Base-by-base conservation (phyloP, 257 asterid genomes). In the Solanum microdontum region DNA sequence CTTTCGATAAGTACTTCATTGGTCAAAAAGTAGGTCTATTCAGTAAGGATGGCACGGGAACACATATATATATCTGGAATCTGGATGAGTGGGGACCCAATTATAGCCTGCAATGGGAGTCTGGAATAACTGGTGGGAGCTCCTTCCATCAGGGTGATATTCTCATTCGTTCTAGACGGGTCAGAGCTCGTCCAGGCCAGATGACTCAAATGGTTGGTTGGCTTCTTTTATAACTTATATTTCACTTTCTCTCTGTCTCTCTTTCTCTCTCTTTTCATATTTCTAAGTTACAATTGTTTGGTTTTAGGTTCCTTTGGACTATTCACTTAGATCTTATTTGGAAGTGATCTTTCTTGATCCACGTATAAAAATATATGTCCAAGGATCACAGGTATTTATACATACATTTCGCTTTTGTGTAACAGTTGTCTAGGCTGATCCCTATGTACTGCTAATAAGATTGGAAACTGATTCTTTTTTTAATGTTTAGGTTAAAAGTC, bases 331-430 rank as follows among this genome's bases (percentile, higher is more conserved):
- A 90, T 90, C 96, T 10, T 95, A 95, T 88, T 85, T 95, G 92
- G 98, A 93, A 92, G 94, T 95, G 70, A 93, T 95, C 79, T 95
- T 95, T 93, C 89, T 93, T n/a, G 94, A 94, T 87, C 98, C 98
- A 66, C 92, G 98, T 82, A 93, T 94, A 95, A 95, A 93, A 93
- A 94, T 95, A 79, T 91, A 90, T 89, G 96, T 94, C 11, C 98
- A 95, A 92, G 93, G 93, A 91, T 93, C 96, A 88, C 86, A 72
- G 98, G 98, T 95, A 89, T 58, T 23, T 32, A 62, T 62, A 33
- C 34, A 64, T 70, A 24, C 62, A 55, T 86, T 21, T 79, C 10
- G 5, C 37, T 79, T 33, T 14, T 43, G 66, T 79, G 84, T 79
- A 30, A 43, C 40, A 80, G 24, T 80, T 80, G 66, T 13, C 14